Conservation (phyloP, 1,284 basidiomycete genomes). For the Cutaneotrichosporon sp. region DNA sequence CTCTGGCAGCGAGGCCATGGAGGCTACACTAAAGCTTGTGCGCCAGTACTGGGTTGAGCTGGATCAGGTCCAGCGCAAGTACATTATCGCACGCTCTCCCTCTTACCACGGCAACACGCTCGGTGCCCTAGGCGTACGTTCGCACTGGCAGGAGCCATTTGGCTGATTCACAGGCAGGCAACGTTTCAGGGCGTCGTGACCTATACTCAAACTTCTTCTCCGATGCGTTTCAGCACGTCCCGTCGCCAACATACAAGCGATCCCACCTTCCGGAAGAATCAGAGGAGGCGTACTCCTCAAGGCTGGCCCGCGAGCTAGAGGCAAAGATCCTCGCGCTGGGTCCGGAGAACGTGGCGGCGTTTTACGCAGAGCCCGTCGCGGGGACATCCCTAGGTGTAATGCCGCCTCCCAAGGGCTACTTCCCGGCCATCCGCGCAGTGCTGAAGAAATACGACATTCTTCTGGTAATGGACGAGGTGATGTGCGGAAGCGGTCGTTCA, state of each 20-base stretch:
- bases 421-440: conserved; percentile 67
- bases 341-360: conserved; percentile 60
- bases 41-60: conserved; percentile 54
- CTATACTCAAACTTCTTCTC: conserved; percentile 57
- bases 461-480: conserved; percentile 78
- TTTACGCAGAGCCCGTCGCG: conserved; percentile 51
- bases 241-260: conserved; percentile 55
- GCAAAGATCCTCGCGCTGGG: conserved; percentile 75
- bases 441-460: conserved; percentile 75
- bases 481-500: conserved; percentile 78
- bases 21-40: conserved; percentile 28
- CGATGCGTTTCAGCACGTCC: conserved; percentile 27
- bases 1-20: conserved; percentile 30
- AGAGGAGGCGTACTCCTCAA: conserved; percentile 69
- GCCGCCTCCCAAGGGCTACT: conserved; percentile 37
- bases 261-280: conserved; percentile 63
- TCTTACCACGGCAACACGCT: conserved; percentile 82
- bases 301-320: conserved; percentile 71
- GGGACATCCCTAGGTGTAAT: conserved; percentile 66
- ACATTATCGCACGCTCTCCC: conserved; percentile 71
- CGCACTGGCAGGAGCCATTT: too few species aligned
- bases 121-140: conserved; percentile 38
- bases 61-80: conserved; percentile 61
- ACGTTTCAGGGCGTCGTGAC: conserved; percentile 22
- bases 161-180: conserved; percentile 18